Evolutionary conservation across 345 rosid species (phyloP), one percentile per base, ranked within the genome.

Genomic region (Salix brachista): DNA sequence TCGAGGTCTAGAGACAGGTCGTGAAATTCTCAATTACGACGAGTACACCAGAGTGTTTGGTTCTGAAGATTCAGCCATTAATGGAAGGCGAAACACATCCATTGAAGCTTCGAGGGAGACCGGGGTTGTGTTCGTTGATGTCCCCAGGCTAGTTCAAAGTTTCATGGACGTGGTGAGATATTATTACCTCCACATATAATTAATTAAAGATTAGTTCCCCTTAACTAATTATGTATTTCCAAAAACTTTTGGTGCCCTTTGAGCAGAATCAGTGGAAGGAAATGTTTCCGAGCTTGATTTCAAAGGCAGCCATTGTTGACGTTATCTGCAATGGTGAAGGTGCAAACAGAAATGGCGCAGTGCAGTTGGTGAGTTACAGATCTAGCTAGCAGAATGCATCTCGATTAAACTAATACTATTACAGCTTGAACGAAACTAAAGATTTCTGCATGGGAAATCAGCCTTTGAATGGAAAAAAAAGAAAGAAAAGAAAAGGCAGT

Each of bases 21-120:
- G 98, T 3, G 97, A 96, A 74, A 96, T 96, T 67, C 98, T 94
- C 26, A 96, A 96, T 81, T 96, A 96, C 41, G 99, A 96, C 7
- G 97, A 90, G 88, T 96, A 94, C 66, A 74, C 87, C 60, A 96
- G 91, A 81, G 92, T 85, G 81, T 93, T 96, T 80, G 86, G 86
- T 5, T 81, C 82, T 17, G 90, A 92, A 26, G 84, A 78, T 82
- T 73, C 82, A 25, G 66, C 71, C 21, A 84, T 34, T 13, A 83
- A 60, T 16, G 82, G 85, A 18, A 82, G 83, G 74, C 86, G 87
- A 41, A 90, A 87, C 72, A 87, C 87, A 52, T 87, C 92, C 69
- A 90, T 96, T 6, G 99, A 96, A 74, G 99, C 97, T 44, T 96
- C 99, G 1, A 88, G 98, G 83, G 98, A 92, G 28, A 83, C 87